Conservation (phyloP, 495 filamentous ascomycete genomes). For the Venustampulla echinocandica region DNA sequence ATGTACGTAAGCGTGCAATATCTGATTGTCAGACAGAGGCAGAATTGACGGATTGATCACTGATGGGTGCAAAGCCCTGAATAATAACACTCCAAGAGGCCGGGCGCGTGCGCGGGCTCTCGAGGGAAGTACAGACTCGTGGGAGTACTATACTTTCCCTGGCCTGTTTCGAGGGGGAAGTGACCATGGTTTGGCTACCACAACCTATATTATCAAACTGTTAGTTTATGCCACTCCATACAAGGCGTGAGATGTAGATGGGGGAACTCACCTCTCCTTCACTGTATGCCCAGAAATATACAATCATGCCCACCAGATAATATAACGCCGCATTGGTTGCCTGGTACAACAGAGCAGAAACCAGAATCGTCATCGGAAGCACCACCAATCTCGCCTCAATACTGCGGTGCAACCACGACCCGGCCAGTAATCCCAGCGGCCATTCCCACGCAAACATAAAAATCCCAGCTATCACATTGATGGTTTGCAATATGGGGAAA, state of each 20-base stretch:
- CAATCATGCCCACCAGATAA: slow-evolving; percentile 75
- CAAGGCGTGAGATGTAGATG: neutral
- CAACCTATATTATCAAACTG: slow-evolving; percentile 8
- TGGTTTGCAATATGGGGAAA: slow-evolving; percentile 79
- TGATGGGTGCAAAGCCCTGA: too few relatives aligned
- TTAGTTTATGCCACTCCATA: slow-evolving; percentile 1
- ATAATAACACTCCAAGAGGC: too few relatives aligned
- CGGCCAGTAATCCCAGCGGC: slow-evolving; percentile 62
- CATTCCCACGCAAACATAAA: slow-evolving; percentile 83
- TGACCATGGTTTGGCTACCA: slow-evolving; percentile 39
- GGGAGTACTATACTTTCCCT: slow-evolving; percentile 25
- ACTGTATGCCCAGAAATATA: slow-evolving; percentile 95
- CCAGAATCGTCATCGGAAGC: slow-evolving; percentile 71
- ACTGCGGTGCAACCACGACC: slow-evolving; percentile 68
- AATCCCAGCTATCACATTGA: slow-evolving; percentile 90
- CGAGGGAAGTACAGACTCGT: neutral
- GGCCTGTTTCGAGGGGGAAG: slow-evolving; percentile 35
- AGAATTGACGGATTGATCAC: too few relatives aligned
- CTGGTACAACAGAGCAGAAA: slow-evolving; percentile 77
- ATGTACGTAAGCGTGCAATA: too few relatives aligned
- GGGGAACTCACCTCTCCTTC: slow-evolving; percentile 73
- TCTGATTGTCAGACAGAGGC: too few relatives aligned
- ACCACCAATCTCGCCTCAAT: slow-evolving; percentile 78
- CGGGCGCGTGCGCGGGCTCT: too few relatives aligned
- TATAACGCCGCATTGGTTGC: slow-evolving; percentile 87